Percentiles rank a stretch among this genome's conserved stretches.
phyloP scores from a whole-genome alignment of 2,329 filamentous ascomycete species.

The Cephalotrichum gorgonifer region DNA sequence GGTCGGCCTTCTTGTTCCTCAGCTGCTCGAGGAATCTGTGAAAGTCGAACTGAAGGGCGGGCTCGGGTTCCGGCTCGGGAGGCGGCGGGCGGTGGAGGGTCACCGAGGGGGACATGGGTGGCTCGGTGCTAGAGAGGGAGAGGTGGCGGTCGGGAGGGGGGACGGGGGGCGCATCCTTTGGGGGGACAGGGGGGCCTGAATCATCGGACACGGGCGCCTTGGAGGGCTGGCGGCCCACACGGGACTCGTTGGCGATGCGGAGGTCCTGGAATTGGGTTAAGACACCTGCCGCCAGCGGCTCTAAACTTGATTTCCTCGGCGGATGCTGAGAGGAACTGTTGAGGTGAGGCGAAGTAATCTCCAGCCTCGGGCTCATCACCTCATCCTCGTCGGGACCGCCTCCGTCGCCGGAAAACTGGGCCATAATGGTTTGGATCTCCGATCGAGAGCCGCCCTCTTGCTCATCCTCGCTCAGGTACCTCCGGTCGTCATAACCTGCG shows the following conservation, averaged over 20 bases:
- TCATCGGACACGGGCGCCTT: constrained; percentile 29
- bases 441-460: constrained; percentile 61
- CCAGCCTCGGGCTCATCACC: constrained; percentile 84
- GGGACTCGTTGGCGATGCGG: constrained; percentile 27
- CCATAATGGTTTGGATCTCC: constrained; percentile 97
- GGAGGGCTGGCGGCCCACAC: constrained; percentile 22
- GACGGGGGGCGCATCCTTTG: constrained; percentile 39
- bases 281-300: constrained; percentile 49
- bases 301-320: constrained; percentile 77
- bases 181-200: constrained; percentile 45
- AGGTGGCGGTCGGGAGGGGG: constrained; percentile 13
- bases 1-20: constrained; percentile 93
- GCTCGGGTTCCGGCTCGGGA: constrained; percentile 68
- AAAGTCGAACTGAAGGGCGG: constrained; percentile 87
- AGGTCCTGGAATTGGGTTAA: constrained; percentile 38
- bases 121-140: constrained; percentile 4
- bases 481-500: constrained; percentile 46
- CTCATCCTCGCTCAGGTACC: constrained; percentile 48
- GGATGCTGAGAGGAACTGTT: constrained; percentile 60
- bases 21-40: constrained; percentile 94
- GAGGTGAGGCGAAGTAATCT: constrained; percentile 70
- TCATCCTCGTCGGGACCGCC: constrained; percentile 65
- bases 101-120: constrained; percentile 34
- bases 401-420: constrained; percentile 74
- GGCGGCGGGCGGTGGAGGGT: constrained; percentile 54